Base-by-base conservation (phyloP, 1,139 yeast genomes). In the Geotrichum siamense region DNA sequence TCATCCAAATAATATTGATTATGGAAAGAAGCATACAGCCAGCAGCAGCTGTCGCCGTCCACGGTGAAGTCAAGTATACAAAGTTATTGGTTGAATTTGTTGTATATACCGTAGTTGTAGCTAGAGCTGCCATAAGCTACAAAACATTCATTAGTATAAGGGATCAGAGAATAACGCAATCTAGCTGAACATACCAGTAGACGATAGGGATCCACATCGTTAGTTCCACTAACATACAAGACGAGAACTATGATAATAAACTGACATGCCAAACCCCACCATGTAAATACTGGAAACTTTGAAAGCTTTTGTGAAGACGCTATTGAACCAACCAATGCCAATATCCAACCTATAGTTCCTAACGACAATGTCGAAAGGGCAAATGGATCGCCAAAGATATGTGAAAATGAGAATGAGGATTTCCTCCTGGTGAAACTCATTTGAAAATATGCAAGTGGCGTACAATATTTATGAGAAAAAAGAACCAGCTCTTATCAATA, bases 181-280 rank as follows among this genome's bases (percentile, higher is more conserved):
- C 25, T 15, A 19, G 6, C 12, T 30, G 21, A 26, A 38, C 46
- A 33, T 34, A 50, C 62, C 21, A 82, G 78, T 53, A 75, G 68
- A 51, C 83, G 76, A 66, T 91, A 86, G 51, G 78, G 72, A 59
- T 83, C 87, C 48, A 85, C 70, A 42, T 78, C 68, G 62, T 83
- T 81, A 56, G 76, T 75, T 46, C 80, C 71, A 55, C 86, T 82
- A 30, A 85, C 68, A 34, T 77, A 58, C 23, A 79, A 64, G 41
- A 87, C 71, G 28, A 74, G 63, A 5, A 69, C 52, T 25, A 84
- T 72, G 32, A 86, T 59, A 29, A 83, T 53, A 28, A 87, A 68
- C 65, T 91, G 79, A 58, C 79, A 91, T 5, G 83, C 91, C n/a
- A 91, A 65, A 2, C 95, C 95, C 98, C 98, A 91, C 98, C 98